These are phyloP conservation scores for Delonix regia DNA, from an alignment of 306 rosid genomes.

Conservation along the genomic window DNA sequence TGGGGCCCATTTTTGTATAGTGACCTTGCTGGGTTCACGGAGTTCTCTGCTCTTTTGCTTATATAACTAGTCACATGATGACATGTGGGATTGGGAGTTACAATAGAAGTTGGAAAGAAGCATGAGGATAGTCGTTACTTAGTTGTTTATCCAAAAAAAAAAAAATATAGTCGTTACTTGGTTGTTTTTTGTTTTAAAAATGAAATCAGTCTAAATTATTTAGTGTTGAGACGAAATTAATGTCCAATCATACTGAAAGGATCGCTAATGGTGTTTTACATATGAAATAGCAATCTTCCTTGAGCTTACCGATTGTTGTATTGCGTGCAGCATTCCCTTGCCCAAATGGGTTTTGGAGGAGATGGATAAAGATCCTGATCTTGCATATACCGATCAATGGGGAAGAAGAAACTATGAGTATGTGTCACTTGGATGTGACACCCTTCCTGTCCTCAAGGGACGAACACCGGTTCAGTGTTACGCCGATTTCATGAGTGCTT, in stretches of 20 bases:
- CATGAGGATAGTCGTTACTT: not conserved
- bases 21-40: not conserved
- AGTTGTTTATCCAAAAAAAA: no score
- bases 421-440: conserved; percentile 84
- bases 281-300: not conserved
- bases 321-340: conserved; percentile 75
- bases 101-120: not conserved
- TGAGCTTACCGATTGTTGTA: not conserved
- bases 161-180: no score
- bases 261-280: not conserved
- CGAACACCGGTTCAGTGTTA: conserved; percentile 92
- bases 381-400: conserved; percentile 97
- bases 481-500: conserved; percentile 90
- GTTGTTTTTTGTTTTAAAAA: no score
- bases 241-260: not conserved
- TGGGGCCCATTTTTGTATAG: not conserved
- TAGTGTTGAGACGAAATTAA: not conserved
- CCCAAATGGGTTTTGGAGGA: conserved; percentile 94
- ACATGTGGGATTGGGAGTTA: not conserved
- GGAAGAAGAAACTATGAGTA: conserved; percentile 89
- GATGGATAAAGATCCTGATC: conserved; percentile 72
- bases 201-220: not conserved
- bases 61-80: not conserved
- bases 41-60: not conserved
- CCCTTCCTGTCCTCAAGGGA: conserved; percentile 88